Base-by-base conservation (phyloP, 768 basidiomycete species). In the Mycena alexandri region DNA sequence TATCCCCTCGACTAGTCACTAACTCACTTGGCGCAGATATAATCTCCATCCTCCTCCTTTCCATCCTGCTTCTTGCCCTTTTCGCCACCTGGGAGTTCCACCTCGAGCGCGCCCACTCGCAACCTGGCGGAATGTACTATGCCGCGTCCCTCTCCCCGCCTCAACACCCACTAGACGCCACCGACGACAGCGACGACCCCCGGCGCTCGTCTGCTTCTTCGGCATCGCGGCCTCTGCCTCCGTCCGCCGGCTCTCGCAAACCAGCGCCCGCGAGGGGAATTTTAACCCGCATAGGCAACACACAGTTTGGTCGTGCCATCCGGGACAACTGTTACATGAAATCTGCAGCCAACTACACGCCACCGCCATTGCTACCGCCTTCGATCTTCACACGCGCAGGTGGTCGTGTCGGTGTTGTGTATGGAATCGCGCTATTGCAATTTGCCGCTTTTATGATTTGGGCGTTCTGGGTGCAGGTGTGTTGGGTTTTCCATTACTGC, bases 81-180 rank as follows among this genome's bases (percentile, higher is more conserved):
- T 96, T 95, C 80, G 60, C 91, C 50, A 67, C 76, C 33, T 95
- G 92, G 92, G 89, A 95, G 70, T 72, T 79, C 54, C 83, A 85
- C 72, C 80, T 95, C 33, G 91, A 92, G 57, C 72, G 70, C n/a
- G 65, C 77, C 8, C 78, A 80, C 21, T 52, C 48, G 33, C 5
- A 55, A 24, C 48, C 38, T 5, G 11, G 38, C 10, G 86, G 87
- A 75, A 64, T 88, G 34, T 84, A 83, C 42, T 87, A 84, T 80
- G 76, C 76, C 38, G 77, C 79, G 16, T 87, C 87, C 76, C 72
- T 79, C 34, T 67, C 73, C 24, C 88, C 82, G 81, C 67, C 67
- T 85, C 53, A 42, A 51, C 36, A 36, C 50, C n/a, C 25, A 42
- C 41, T 57, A 47, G 47, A 1, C 9, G 41, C 33, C 17, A 46